phyloP scores from a whole-genome alignment of 352 stramenopile species.

The Phytopythium aichiense region DNA sequence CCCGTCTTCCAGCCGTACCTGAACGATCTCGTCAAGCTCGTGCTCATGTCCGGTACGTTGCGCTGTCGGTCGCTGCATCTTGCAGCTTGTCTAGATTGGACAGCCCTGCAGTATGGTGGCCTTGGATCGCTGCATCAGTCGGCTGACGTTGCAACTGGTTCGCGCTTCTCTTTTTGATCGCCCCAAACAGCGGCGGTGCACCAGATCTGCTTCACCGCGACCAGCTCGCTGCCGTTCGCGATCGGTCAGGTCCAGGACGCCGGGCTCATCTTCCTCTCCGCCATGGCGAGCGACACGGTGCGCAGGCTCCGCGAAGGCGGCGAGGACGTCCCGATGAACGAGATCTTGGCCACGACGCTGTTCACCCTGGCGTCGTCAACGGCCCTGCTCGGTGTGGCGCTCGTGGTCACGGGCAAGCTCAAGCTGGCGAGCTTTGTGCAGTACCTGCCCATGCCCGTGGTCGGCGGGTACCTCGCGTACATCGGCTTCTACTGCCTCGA shows the following conservation, averaged over 20 bases:
- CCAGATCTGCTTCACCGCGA: conserved; percentile 81
- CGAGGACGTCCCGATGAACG: conserved; percentile 68
- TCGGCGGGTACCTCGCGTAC: conserved; percentile 98
- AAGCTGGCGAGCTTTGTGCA: conserved; percentile 95
- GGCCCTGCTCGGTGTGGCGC: conserved; percentile 86
- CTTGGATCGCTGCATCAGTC: not conserved
- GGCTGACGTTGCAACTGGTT: not conserved
- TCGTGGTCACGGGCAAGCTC: conserved; percentile 95
- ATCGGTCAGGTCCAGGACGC: conserved; percentile 98
- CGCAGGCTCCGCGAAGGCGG: conserved; percentile 59
- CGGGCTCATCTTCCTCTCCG: conserved; percentile 98
- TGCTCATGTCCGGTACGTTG: conserved; percentile 64
- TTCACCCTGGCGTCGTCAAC: conserved; percentile 93
- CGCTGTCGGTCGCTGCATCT: not conserved
- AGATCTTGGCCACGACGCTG: conserved; percentile 91
- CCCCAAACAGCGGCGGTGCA: conserved; percentile 49
- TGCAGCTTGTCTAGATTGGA: not conserved
- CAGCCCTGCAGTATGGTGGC: not conserved
- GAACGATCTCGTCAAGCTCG: conserved; percentile 94
- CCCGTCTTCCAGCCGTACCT: conserved; percentile 90
- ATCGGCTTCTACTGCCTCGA: conserved; percentile 93
- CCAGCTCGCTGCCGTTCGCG: conserved; percentile 94
- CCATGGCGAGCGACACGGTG: conserved; percentile 92
- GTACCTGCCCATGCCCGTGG: conserved; percentile 96
- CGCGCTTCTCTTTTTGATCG: not conserved